phyloP scores from a whole-genome alignment of 805 yeast genomes.

The Yarrowia sp. region DNA sequence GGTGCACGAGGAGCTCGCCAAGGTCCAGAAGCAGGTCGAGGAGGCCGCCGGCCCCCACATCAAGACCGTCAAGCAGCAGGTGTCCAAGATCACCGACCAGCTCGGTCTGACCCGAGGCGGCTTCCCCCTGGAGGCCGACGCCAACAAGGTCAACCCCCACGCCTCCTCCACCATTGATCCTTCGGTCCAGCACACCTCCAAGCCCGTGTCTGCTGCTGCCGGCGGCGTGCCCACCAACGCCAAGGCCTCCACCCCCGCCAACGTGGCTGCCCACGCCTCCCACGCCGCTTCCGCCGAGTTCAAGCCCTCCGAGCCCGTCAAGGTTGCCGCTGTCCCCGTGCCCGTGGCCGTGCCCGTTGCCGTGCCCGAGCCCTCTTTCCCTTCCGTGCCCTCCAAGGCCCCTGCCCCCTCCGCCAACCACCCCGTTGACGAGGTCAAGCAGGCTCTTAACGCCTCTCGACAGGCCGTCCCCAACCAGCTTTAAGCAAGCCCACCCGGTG shows the following conservation, averaged over 20 bases:
- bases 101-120: slow-evolving; percentile 50
- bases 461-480: slow-evolving; percentile 39
- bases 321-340: slow-evolving; percentile 27
- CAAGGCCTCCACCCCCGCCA: slow-evolving; percentile 35
- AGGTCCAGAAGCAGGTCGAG: slow-evolving; percentile 45
- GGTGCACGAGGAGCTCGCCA: slow-evolving; percentile 44
- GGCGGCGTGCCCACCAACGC: slow-evolving; percentile 30
- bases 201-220: slow-evolving; percentile 41
- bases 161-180: slow-evolving; percentile 41
- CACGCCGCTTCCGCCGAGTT: slow-evolving; percentile 39
- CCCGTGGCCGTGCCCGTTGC: slow-evolving; percentile 38
- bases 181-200: slow-evolving; percentile 39
- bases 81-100: slow-evolving; percentile 42
- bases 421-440: slow-evolving; percentile 38
- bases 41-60: slow-evolving; percentile 51
- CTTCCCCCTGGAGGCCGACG: slow-evolving; percentile 46
- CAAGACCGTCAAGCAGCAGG: slow-evolving; percentile 46
- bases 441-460: slow-evolving; percentile 34
- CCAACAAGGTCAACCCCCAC: slow-evolving; percentile 44
- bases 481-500: background rate
- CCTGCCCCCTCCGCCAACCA: slow-evolving; percentile 11
- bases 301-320: slow-evolving; percentile 16
- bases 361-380: slow-evolving; percentile 37
- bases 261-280: slow-evolving; percentile 36
- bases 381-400: slow-evolving; percentile 29